Conservation (phyloP, 2,329 filamentous ascomycete genomes). For the Paraphaeosphaeria sporulosa region DNA sequence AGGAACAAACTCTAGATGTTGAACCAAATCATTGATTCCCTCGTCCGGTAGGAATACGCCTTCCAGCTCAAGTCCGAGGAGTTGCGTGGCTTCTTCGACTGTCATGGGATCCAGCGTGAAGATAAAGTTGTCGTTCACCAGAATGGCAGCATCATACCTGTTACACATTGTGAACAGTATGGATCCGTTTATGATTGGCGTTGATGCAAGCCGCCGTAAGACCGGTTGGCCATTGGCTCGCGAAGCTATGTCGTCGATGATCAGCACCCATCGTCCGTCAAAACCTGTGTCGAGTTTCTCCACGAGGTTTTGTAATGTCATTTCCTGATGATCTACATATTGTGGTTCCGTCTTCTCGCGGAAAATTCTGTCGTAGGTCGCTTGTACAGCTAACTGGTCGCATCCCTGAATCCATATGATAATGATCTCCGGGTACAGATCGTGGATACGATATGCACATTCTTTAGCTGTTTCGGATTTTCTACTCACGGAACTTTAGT, state of each 20-base stretch:
- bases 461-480: conserved; percentile 1
- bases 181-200: background rate
- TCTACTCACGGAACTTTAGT: background rate
- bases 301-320: background rate
- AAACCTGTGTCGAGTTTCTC: background rate
- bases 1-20: background rate
- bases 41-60: background rate
- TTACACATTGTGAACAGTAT: background rate
- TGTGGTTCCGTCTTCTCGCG: background rate
- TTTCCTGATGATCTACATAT: background rate
- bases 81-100: background rate
- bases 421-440: background rate
- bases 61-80: background rate
- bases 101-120: background rate
- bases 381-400: background rate
- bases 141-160: background rate
- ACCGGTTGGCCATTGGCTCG: background rate
- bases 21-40: background rate
- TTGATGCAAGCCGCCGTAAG: background rate
- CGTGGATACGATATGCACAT: background rate
- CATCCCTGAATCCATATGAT: background rate
- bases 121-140: background rate
- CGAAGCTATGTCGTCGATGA: background rate
- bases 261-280: background rate
- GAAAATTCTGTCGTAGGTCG: background rate